phyloP scores from a whole-genome alignment of 495 filamentous ascomycete genomes.

The Hypoxylon cercidicola region DNA sequence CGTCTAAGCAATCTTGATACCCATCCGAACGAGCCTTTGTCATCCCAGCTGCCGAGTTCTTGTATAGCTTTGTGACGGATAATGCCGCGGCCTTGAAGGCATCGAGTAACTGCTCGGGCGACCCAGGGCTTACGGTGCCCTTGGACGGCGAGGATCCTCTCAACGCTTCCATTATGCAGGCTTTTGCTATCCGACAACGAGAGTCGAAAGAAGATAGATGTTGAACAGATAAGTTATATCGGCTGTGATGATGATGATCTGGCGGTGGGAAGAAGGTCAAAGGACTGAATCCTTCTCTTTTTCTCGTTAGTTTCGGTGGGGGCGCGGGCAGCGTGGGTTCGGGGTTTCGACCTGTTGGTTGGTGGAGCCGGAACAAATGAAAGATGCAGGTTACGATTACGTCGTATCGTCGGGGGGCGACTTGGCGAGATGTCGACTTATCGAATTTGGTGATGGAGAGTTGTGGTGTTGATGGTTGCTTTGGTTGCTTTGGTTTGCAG shows the following conservation, averaged over 20 bases:
- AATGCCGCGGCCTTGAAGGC: slow-evolving; percentile 92
- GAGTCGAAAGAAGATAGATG: background rate
- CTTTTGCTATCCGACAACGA: background rate
- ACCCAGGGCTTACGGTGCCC: slow-evolving; percentile 54
- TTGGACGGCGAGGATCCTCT: slow-evolving; percentile 47
- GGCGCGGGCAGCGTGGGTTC: slow-evolving; percentile 16
- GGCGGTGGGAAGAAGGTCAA: slow-evolving; percentile 18
- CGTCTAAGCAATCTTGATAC: slow-evolving; percentile 94
- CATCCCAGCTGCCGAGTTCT: slow-evolving; percentile 81
- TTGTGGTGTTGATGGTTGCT: slow-evolving; percentile 10
- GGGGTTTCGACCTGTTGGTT: slow-evolving; percentile 20
- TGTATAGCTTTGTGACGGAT: slow-evolving; percentile 96
- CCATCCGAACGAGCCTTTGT: slow-evolving; percentile 78
- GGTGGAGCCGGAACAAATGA: slow-evolving; percentile 37
- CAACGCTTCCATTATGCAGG: slow-evolving; percentile 40
- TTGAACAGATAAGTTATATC: background rate
- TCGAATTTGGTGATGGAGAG: slow-evolving; percentile 22
- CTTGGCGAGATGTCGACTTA: background rate
- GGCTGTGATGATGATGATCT: background rate
- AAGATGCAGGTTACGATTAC: slow-evolving; percentile 35
- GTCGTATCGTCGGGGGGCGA: slow-evolving; percentile 24
- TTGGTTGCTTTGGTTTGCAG: slow-evolving; percentile 16
- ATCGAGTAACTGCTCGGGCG: slow-evolving; percentile 82
- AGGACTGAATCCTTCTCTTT: slow-evolving; percentile 33
- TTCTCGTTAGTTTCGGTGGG: slow-evolving; percentile 42